Evolutionary conservation across 116 monocot species (phyloP).

Genomic region (Zostera marina): DNA sequence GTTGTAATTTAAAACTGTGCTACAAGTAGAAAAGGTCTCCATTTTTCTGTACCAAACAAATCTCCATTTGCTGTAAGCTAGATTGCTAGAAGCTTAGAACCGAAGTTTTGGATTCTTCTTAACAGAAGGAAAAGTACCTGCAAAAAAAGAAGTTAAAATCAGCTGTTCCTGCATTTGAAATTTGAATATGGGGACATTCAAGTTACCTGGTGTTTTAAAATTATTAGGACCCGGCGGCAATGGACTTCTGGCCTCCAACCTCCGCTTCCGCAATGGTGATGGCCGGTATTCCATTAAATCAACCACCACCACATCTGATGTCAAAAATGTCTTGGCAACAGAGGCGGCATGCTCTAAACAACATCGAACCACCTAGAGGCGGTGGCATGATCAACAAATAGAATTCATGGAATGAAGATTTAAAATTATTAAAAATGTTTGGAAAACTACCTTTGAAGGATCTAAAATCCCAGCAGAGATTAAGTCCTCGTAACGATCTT

Average conservation of each 20-base stretch:
- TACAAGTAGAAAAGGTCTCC: too few relatives aligned
- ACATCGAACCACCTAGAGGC: constrained; percentile 28
- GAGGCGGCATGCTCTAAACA: constrained; percentile 25
- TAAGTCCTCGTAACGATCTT: constrained; percentile 64
- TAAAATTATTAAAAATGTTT: not conserved
- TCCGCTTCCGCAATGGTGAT: constrained; percentile 1
- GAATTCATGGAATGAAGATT: not conserved
- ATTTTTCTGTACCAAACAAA: too few relatives aligned
- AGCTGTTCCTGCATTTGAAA: too few relatives aligned
- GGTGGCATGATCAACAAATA: not conserved
- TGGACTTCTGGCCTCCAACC: constrained; percentile 6
- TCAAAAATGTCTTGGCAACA: constrained; percentile 27
- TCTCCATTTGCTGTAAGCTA: too few relatives aligned
- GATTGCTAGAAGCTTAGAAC: too few relatives aligned
- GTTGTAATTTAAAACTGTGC: too few relatives aligned
- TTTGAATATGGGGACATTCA: too few relatives aligned
- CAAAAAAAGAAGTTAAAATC: too few relatives aligned
- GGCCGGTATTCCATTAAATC: constrained; percentile 8
- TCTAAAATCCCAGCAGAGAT: constrained; percentile 82
- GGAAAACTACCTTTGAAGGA: constrained; percentile 50
- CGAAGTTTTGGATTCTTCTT: too few relatives aligned
- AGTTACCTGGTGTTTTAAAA: too few relatives aligned
- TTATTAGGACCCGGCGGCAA: constrained; percentile 1
- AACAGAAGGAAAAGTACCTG: too few relatives aligned
- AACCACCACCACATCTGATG: constrained; percentile 24